These are phyloP conservation scores for Euphrasia confusa DNA, from an alignment of 257 asterid genomes.

Conservation along the genomic window DNA sequence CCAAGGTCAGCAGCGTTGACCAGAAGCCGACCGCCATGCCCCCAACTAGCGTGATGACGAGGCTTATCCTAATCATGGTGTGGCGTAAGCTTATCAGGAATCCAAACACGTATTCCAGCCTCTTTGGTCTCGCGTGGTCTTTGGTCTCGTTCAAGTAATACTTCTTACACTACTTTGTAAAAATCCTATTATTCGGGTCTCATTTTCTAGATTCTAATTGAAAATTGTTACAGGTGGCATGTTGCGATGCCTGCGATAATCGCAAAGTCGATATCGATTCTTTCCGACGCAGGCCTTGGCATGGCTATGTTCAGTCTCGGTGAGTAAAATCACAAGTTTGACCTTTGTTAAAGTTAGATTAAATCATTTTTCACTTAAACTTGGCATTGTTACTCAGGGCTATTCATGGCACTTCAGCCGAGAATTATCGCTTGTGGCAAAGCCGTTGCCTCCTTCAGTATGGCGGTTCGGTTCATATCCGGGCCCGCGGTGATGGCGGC, in stretches of 20 bases:
- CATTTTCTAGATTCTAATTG: too few species aligned
- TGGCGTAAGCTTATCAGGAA: slow-evolving; percentile 70
- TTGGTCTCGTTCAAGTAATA: slow-evolving; percentile 49
- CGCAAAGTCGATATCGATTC: slow-evolving; percentile 51
- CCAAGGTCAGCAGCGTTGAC: slow-evolving; percentile 40
- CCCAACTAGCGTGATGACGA: slow-evolving; percentile 65
- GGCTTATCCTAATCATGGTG: slow-evolving; percentile 70
- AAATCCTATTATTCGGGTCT: background rate
- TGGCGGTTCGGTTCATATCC: slow-evolving; percentile 52
- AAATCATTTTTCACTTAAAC: background rate
- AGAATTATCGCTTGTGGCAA: slow-evolving; percentile 65
- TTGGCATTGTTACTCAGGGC: slow-evolving; percentile 26
- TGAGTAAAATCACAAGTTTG: background rate
- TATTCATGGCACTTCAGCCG: slow-evolving; percentile 76
- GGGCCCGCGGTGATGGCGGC: slow-evolving; percentile 84
- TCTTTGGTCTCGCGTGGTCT: slow-evolving; percentile 64
- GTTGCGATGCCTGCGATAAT: slow-evolving; percentile 62
- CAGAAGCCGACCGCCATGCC: slow-evolving; percentile 53
- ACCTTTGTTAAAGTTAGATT: background rate
- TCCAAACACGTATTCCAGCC: slow-evolving; percentile 66
- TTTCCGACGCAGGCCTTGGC: slow-evolving; percentile 79
- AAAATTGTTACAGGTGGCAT: slow-evolving; percentile 45
- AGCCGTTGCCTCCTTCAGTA: slow-evolving; percentile 50
- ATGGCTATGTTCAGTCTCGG: slow-evolving; percentile 88
- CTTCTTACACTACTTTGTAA: background rate